phyloP scores from a whole-genome alignment of 108 stramenopile species.

The Skeletonema marinoi region DNA sequence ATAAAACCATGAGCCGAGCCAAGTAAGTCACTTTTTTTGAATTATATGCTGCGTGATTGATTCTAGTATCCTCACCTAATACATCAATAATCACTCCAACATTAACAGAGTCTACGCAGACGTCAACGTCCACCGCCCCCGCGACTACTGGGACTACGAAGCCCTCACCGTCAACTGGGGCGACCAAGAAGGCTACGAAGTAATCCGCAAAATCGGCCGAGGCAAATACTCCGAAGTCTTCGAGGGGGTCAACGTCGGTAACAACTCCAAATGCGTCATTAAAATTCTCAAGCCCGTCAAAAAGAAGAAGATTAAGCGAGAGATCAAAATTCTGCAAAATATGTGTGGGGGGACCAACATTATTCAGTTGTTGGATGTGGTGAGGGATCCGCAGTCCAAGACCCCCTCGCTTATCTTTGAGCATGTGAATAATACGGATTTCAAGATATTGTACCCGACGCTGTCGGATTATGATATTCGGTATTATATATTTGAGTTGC shows the following conservation, averaged over 20 bases:
- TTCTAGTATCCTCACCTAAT: neutral
- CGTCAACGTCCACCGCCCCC: constrained; percentile 97
- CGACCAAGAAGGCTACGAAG: constrained; percentile 99
- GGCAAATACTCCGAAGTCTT: constrained; percentile 99
- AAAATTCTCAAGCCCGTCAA: constrained; percentile 99
- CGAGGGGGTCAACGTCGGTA: constrained; percentile 95
- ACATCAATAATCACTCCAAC: neutral
- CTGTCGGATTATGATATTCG: constrained; percentile 98
- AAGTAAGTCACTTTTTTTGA: constrained; percentile 24
- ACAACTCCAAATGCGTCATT: constrained; percentile 97
- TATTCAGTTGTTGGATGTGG: constrained; percentile 98
- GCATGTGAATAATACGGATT: constrained; percentile 99
- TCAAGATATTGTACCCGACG: constrained; percentile 99
- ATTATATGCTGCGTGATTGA: neutral
- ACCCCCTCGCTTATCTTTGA: constrained; percentile 99
- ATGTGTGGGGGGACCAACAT: constrained; percentile 99
- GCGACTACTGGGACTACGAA: constrained; percentile 99
- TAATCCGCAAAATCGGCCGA: constrained; percentile 98
- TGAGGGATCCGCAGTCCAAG: constrained; percentile 98
- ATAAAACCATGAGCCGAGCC: constrained; percentile 42
- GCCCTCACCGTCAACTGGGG: constrained; percentile 98
- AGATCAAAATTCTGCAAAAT: constrained; percentile 99
- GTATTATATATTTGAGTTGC: constrained; percentile 98
- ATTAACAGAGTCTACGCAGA: constrained; percentile 96
- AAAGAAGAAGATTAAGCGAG: constrained; percentile 99